phyloP scores from a whole-genome alignment of 2,329 filamentous ascomycete species.

The Amauroascus niger region DNA sequence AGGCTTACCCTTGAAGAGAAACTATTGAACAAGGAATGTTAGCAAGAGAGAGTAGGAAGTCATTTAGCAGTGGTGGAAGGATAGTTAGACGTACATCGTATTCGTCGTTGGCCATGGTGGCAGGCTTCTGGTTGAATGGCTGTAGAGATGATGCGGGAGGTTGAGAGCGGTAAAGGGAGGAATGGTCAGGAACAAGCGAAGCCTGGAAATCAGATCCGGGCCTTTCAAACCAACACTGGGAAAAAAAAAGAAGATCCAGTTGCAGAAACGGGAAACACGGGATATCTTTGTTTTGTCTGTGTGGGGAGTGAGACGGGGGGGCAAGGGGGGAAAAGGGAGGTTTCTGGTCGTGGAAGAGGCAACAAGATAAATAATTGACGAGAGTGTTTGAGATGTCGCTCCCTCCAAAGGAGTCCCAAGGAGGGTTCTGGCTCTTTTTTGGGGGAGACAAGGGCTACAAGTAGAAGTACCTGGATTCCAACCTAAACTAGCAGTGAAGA shows the following conservation, averaged over 20 bases:
- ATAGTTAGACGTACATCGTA: slow-evolving; percentile 74
- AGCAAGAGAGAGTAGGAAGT: not conserved
- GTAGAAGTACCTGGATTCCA: slow-evolving; percentile 1
- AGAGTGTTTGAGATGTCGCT: slow-evolving; percentile 10
- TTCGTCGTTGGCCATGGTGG: slow-evolving; percentile 94
- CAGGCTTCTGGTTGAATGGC: slow-evolving; percentile 17
- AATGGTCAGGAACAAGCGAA: slow-evolving; percentile 13
- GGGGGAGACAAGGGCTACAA: not conserved
- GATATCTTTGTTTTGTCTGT: not conserved
- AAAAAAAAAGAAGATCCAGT: not conserved
- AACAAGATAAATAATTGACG: slow-evolving; percentile 5
- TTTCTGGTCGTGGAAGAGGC: slow-evolving; percentile 4
- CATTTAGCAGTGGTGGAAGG: not conserved
- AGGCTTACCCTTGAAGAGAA: slow-evolving; percentile 88
- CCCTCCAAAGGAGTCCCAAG: too few relatives aligned
- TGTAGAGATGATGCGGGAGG: slow-evolving; percentile 14
- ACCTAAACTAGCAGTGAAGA: not conserved
- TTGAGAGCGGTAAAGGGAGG: slow-evolving; percentile 20
- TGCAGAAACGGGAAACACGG: not conserved
- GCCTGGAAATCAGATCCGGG: not conserved
- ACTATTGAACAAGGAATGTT: slow-evolving; percentile 47
- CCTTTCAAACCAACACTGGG: not conserved
- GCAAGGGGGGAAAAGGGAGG: too few relatives aligned
- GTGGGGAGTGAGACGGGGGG: not conserved
- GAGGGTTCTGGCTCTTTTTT: slow-evolving; percentile 1